Evolutionary conservation across 257 asterid species (phyloP).

Genomic region (Nicotiana tomentosiformis): DNA sequence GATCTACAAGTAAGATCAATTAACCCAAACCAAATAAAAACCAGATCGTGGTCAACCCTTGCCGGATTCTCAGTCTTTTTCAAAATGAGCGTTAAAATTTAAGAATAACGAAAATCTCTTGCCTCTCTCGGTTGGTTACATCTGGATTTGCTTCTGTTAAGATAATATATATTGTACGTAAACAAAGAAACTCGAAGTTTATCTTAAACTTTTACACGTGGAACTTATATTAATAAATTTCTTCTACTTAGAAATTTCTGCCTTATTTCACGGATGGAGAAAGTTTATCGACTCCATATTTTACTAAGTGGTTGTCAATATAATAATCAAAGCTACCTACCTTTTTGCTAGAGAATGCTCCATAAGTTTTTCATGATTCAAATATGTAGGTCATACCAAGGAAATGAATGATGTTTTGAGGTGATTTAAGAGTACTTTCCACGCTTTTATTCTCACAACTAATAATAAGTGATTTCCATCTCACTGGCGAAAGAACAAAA

Average conservation of each 20-base stretch:
- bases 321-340: not conserved
- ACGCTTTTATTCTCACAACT: not conserved
- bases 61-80: too few species aligned
- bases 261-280: not conserved
- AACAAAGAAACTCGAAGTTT: not conserved
- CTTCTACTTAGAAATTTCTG: not conserved
- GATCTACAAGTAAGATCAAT: too few species aligned
- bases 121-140: not conserved
- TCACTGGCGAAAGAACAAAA: not conserved
- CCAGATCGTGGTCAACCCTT: too few species aligned
- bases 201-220: not conserved
- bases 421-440: not conserved
- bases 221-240: not conserved
- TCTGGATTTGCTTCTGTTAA: not conserved
- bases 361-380: not conserved
- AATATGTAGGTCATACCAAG: not conserved
- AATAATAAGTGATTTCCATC: not conserved
- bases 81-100: not conserved
- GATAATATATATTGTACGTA: not conserved
- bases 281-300: not conserved
- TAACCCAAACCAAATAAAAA: too few species aligned
- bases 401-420: not conserved
- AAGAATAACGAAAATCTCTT: not conserved
- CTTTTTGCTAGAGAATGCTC: not conserved
- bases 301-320: too few species aligned